Evolutionary conservation across 257 asterid species (phyloP).

Genomic region (Mitragyna speciosa): DNA sequence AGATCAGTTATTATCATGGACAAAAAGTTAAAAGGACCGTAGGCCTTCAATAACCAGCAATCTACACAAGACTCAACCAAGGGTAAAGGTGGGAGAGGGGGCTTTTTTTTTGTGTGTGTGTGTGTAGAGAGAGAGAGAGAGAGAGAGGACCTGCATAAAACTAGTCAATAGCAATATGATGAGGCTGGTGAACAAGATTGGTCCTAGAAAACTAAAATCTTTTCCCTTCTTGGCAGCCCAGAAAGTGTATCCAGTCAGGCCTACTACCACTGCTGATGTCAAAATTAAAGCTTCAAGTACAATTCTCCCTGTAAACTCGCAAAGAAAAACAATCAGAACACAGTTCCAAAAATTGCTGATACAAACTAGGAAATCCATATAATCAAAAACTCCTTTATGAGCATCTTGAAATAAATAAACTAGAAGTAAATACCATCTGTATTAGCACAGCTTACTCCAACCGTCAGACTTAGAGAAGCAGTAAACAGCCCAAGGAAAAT

Average conservation of each 20-base stretch:
- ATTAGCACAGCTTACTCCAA: constrained; percentile 92
- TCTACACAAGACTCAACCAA: neutral
- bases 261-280: constrained; percentile 91
- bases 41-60: neutral
- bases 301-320: constrained; percentile 57
- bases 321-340: constrained; percentile 1
- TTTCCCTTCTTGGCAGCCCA: constrained; percentile 99
- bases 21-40: neutral
- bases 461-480: constrained; percentile 74
- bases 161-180: constrained; percentile 73
- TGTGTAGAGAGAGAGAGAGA: neutral
- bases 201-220: constrained; percentile 94
- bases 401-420: constrained; percentile 9
- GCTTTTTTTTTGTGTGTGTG: neutral
- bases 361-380: neutral
- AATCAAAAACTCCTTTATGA: constrained; percentile 1
- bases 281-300: constrained; percentile 91
- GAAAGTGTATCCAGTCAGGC: constrained; percentile 90
- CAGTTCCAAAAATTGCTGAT: neutral
- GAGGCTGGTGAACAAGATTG: constrained; percentile 92
- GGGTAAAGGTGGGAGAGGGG: neutral
- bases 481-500: constrained; percentile 94
- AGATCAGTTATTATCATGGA: neutral
- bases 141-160: constrained; percentile 66
- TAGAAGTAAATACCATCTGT: constrained; percentile 69